Base-by-base conservation (phyloP, 192 early-diverging fungal genomes). In the Coemansia sp. region DNA sequence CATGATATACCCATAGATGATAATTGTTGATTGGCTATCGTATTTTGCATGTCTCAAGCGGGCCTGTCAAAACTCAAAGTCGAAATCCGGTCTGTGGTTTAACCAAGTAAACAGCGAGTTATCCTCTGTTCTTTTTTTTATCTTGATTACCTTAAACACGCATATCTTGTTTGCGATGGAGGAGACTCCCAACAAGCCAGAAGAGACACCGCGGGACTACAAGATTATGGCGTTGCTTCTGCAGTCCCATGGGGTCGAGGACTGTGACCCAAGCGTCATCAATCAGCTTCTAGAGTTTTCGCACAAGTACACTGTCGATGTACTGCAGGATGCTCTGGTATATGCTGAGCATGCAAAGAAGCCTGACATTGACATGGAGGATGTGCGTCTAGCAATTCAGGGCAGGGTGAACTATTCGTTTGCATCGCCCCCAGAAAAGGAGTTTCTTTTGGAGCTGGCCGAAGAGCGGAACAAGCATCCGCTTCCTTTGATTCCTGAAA, bases 281-380 rank as follows among this genome's bases (percentile, higher is more conserved):
- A 92, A 93, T 59, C 94, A 94, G 68, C 72, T 98, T 50, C 85
- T 97, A 14, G 96, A 99, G 82, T 97, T 97, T 79, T 88, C 92
- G 48, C 92, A 98, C 81, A 78, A 93, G 42, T 95, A 99, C 65
- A 91, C 93, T 0, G 86, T 93, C 6, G 94, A 97, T 62, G 91
- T 99, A 25, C 88, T 98, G 50, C 90, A 91, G 55, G 97, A 99
- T 63, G 92, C 96, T 17, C 86, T 94, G 56, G 77, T 92, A 12
- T 97, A 94, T 83, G 91, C 94, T 40, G 96, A 99, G 63, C 97
- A 99, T 69, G 94, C 94, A 0, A 87, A 85, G 19, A 88, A 87
- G 72, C 69, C 77, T n/a, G 92, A 93, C 40, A 84, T 97, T 39
- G 88, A 90, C 57, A 62, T 91, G 41, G 91, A 93, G 49, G 95